These are phyloP conservation scores for Myxozyma neglecta DNA, from an alignment of 805 yeast species.

Conservation along the genomic window DNA sequence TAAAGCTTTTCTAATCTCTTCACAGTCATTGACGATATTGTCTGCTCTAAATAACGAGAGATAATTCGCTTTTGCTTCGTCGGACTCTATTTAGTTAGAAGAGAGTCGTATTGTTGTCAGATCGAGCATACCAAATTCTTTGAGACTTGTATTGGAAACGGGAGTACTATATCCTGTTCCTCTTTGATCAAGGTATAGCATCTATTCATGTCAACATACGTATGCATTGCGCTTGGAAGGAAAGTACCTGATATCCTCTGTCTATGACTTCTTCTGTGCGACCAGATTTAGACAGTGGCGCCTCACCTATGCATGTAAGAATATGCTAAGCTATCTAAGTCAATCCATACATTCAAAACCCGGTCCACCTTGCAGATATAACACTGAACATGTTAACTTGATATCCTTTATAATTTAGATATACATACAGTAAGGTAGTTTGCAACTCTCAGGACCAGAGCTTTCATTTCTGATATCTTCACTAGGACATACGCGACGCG, in stretches of 20 bases:
- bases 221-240: neutral
- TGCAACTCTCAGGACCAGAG: slow-evolving; percentile 18
- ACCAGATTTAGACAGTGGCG: slow-evolving; percentile 44
- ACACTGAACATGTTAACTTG: slow-evolving; percentile 11
- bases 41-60: slow-evolving; percentile 54
- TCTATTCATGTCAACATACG: slow-evolving; percentile 25
- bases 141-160: slow-evolving; percentile 41
- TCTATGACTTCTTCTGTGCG: slow-evolving; percentile 45
- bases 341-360: slow-evolving; percentile 28
- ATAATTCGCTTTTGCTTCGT: slow-evolving; percentile 44
- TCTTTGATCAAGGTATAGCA: slow-evolving; percentile 55
- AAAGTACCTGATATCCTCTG: slow-evolving; percentile 38
- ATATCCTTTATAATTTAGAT: neutral
- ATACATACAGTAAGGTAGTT: slow-evolving; percentile 26
- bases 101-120: no score
- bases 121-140: slow-evolving; percentile 6
- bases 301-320: slow-evolving; percentile 27
- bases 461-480: slow-evolving; percentile 17
- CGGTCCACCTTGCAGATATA: slow-evolving; percentile 31
- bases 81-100: slow-evolving; percentile 8
- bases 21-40: slow-evolving; percentile 47
- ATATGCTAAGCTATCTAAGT: neutral
- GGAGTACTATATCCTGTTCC: slow-evolving; percentile 61
- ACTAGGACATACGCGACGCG: slow-evolving; percentile 25
- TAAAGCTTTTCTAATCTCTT: slow-evolving; percentile 46